These are phyloP conservation scores for Fomitopsis palustris DNA, from an alignment of 1,284 basidiomycete genomes.

Conservation along the genomic window DNA sequence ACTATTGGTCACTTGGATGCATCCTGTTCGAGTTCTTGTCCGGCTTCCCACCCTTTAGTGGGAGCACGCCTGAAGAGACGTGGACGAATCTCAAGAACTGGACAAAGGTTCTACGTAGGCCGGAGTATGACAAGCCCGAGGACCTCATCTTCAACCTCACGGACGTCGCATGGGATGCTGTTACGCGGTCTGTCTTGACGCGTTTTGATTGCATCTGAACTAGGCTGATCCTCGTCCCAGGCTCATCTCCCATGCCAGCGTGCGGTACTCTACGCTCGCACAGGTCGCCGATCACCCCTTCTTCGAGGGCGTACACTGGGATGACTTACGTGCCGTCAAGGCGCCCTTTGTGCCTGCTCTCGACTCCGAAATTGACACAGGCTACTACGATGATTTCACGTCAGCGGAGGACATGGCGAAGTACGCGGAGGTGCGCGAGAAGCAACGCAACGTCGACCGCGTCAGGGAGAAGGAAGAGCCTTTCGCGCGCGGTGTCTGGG, in stretches of 20 bases:
- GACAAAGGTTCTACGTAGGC: constrained; percentile 86
- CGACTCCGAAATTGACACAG: constrained; percentile 93
- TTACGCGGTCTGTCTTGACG: constrained; percentile 62
- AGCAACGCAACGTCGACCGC: constrained; percentile 91
- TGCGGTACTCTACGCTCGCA: constrained; percentile 73
- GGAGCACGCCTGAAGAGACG: constrained; percentile 94
- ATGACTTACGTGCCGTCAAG: constrained; percentile 70
- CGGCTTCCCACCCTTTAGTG: constrained; percentile 97
- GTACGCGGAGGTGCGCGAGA: constrained; percentile 97
- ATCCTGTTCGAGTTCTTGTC: constrained; percentile 98
- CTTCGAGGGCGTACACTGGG: constrained; percentile 78
- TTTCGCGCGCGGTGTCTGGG: constrained; percentile 82
- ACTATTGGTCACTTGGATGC: constrained; percentile 98
- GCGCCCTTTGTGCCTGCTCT: constrained; percentile 96
- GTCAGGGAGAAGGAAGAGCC: constrained; percentile 86
- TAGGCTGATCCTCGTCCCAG: constrained; percentile 20
- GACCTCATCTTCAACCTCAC: constrained; percentile 97
- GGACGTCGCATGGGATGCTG: constrained; percentile 95
- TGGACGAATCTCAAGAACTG: constrained; percentile 99
- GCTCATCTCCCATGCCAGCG: constrained; percentile 73
- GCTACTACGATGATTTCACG: constrained; percentile 98
- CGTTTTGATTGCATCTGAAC: no score
- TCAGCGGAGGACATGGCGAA: constrained; percentile 96
- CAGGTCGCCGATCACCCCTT: constrained; percentile 84
- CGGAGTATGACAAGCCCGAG: constrained; percentile 94